Evolutionary conservation across 2,329 filamentous ascomycete species (phyloP), one percentile per base, ranked within the genome.

Genomic region (Penicillium sp.): DNA sequence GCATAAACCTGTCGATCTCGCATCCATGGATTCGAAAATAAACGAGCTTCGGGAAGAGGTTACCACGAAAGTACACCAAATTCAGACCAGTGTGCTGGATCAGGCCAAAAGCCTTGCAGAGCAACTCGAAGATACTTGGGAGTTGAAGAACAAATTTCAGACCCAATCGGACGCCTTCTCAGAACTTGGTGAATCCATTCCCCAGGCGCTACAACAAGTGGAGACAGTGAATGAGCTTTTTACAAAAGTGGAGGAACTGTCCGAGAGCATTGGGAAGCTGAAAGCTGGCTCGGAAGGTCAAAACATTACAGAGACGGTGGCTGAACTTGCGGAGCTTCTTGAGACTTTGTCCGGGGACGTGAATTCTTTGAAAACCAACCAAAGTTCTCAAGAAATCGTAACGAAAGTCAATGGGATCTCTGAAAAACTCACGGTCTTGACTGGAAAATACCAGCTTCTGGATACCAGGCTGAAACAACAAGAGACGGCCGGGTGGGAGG

Each of bases 151-250:
- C 49, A 54, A 54, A 35, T 48, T 60, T n/a, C 17, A 55, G 6
- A 50, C 59, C 14, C 59, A 52, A 4, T 47, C 51, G 7, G 54
- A 57, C 6, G 55, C 56, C 6, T 55, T 61, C 15, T 31, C 57
- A 31, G 45, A 48, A 47, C 38, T 61, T 2, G 50, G 39, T 4
- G 59, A 61, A 10, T 55, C 39, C 17, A 55, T 25, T 45, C 48
- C 25, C 28, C 35, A 55, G 5, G 42, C 42, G n/a, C 31, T 35
- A 15, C 39, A 28, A 25, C 42, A 55, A 45, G 28, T 12, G 20
- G 52, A 45, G 11, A 38, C 22, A 10, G 12, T 37, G 14, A 25
- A 25, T 12, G 39, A 34, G 31, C 28, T 37, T 47, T 47, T 31
- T 1, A 20, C 22, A 12, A 34, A 31, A 4, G 4, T 53, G 12